Evolutionary conservation across 2,329 filamentous ascomycete genomes (phyloP).

Genomic region (Claviceps purpurea): DNA sequence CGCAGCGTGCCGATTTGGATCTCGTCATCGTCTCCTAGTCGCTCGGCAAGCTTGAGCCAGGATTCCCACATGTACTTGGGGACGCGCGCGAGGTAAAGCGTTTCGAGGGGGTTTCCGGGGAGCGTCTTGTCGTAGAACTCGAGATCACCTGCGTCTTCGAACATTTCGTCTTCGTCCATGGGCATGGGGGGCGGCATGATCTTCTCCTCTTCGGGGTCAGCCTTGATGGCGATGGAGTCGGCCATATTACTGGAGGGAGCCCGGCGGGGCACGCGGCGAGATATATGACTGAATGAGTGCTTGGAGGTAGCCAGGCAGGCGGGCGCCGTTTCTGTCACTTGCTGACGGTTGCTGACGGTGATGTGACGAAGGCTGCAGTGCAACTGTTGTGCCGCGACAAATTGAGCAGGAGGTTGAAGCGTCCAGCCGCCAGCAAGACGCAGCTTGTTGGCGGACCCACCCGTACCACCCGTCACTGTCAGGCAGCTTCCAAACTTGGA

Average conservation of each 20-base stretch:
- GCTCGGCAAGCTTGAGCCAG: constrained; percentile 42
- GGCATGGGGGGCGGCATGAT: constrained; percentile 22
- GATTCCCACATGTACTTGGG: constrained; percentile 71
- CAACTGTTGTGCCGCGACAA: no score
- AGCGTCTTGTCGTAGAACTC: constrained; percentile 37
- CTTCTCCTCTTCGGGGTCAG: constrained; percentile 34
- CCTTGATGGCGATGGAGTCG: constrained; percentile 29
- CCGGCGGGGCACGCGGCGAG: not conserved
- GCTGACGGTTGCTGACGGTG: no score
- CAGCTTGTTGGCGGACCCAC: no score
- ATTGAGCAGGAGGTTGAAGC: no score
- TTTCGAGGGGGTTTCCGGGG: constrained; percentile 26
- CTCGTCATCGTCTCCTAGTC: constrained; percentile 67
- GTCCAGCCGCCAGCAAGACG: no score
- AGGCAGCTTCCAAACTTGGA: no score
- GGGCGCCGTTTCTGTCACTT: no score
- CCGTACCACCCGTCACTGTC: no score
- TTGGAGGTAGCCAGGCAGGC: not conserved
- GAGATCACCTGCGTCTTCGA: constrained; percentile 44
- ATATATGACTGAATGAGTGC: not conserved
- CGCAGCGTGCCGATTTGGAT: constrained; percentile 68
- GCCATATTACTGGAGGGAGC: constrained; percentile 14
- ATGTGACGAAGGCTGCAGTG: no score
- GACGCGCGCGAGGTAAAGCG: constrained; percentile 61
- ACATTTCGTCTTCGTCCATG: constrained; percentile 53